phyloP scores from a whole-genome alignment of 306 rosid genomes.

The Glycine latifolia region DNA sequence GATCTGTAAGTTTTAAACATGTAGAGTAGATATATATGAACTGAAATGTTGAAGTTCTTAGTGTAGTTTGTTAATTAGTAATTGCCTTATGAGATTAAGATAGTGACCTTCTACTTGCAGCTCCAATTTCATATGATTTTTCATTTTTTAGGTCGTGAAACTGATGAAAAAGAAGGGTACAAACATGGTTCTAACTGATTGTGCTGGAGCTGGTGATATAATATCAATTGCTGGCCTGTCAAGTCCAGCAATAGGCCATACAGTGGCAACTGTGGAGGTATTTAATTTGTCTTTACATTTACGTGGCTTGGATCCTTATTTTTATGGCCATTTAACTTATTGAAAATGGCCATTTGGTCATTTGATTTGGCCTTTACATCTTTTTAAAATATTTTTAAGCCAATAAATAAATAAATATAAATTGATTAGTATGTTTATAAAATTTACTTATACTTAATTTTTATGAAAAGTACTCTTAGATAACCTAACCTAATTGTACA shows the following conservation, averaged over 20 bases:
- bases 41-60: conserved; percentile 20
- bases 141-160: conserved; percentile 70
- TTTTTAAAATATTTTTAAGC: background rate
- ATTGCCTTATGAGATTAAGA: conserved; percentile 5
- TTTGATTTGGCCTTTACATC: conserved; percentile 18
- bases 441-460: background rate
- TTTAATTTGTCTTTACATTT: background rate
- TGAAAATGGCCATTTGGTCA: background rate
- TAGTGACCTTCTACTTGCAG: conserved; percentile 39
- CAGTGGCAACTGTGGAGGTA: conserved; percentile 86
- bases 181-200: conserved; percentile 66
- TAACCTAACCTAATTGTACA: background rate
- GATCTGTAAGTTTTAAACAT: too few species aligned
- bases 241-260: conserved; percentile 89
- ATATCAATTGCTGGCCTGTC: conserved; percentile 91
- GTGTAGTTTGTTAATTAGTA: conserved; percentile 23
- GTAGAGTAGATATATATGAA: background rate
- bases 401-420: background rate
- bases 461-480: background rate
- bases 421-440: background rate
- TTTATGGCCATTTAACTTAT: background rate
- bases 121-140: conserved; percentile 26
- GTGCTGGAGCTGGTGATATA: conserved; percentile 99
- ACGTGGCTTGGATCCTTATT: conserved; percentile 18
- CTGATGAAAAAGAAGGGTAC: conserved; percentile 98